Evolutionary conservation across 129 eudicot species (phyloP), one percentile per base, ranked within the genome.

Genomic region (Pittosporum tobira): DNA sequence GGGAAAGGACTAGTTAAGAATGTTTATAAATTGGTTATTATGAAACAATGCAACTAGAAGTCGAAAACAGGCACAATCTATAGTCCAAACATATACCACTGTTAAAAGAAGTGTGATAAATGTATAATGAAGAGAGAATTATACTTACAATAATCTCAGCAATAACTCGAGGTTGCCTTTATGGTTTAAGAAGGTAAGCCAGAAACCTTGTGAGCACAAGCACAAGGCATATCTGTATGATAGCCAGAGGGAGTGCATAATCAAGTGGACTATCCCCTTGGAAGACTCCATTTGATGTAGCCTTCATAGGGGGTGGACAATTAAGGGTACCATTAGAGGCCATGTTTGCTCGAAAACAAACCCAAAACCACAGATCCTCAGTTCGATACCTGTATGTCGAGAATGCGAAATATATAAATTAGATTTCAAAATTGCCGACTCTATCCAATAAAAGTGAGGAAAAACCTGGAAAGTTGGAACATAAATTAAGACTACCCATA

Each of bases 161-260:
- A 40, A 85, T 69, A 55, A 85, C 94, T 22, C 94, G 94, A 9
- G 94, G 94, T 73, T 85, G 94, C 28, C 94, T 64, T 47, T 81
- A 37, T 7, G 94, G 94, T 46, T 68, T 72, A 21, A 85, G 71
- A 56, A 81, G 61, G 74, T 71, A 81, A 0, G 88, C 94, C n/a
- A 85, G 89, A n/a, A 67, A 31, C 19, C 94, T 74, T 2, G 94
- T 85, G 66, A 85, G 74, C 42, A 60, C 83, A 6, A 85, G 69
- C 61, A 85, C 94, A 2, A 85, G 23, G 22, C 83, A 75, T 66
- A 85, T 81, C 74, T 85, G 94, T 6, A 85, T 0, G 24, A 85
- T 81, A 19, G 75, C 75, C 4, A 85, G 94, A 23, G 94, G 89
- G 13, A 85, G 83, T 8, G 94, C 85, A 45, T 38, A 78, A 68